Conservation (phyloP, 331 rosid genomes). For the Quercus tomentella region DNA sequence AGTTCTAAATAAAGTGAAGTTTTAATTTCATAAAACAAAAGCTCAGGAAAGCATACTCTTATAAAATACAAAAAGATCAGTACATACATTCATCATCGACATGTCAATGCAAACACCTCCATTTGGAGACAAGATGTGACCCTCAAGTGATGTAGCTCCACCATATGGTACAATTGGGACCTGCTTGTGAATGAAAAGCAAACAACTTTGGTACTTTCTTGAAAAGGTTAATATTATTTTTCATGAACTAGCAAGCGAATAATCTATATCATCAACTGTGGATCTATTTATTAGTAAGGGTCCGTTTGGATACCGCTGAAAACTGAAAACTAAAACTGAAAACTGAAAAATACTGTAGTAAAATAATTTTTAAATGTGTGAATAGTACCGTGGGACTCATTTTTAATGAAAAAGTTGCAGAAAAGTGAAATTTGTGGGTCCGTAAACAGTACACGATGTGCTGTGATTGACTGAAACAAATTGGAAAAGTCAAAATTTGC, state of each 20-base stretch:
- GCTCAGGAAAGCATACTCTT: neutral
- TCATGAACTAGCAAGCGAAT: constrained; percentile 2
- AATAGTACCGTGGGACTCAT: too few relatives aligned
- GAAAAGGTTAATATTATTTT: constrained; percentile 12
- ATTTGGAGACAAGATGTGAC: constrained; percentile 83
- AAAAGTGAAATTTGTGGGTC: too few relatives aligned
- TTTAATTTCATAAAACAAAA: neutral
- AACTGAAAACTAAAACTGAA: too few relatives aligned
- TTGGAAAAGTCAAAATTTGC: too few relatives aligned
- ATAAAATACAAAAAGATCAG: neutral
- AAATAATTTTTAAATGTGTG: too few relatives aligned
- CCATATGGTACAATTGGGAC: constrained; percentile 96
- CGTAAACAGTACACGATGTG: too few relatives aligned
- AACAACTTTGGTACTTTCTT: constrained; percentile 17
- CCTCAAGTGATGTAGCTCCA: constrained; percentile 97
- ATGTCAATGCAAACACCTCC: constrained; percentile 96
- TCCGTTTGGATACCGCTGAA: too few relatives aligned
- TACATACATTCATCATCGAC: constrained; percentile 75
- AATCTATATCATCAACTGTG: neutral
- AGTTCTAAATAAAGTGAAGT: neutral
- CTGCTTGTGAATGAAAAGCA: constrained; percentile 35
- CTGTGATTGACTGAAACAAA: too few relatives aligned
- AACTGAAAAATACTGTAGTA: too few relatives aligned
- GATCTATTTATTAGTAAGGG: neutral
- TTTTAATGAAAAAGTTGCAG: too few relatives aligned